Base-by-base conservation (phyloP, 352 stramenopile species). In the Pythium monospermum region DNA sequence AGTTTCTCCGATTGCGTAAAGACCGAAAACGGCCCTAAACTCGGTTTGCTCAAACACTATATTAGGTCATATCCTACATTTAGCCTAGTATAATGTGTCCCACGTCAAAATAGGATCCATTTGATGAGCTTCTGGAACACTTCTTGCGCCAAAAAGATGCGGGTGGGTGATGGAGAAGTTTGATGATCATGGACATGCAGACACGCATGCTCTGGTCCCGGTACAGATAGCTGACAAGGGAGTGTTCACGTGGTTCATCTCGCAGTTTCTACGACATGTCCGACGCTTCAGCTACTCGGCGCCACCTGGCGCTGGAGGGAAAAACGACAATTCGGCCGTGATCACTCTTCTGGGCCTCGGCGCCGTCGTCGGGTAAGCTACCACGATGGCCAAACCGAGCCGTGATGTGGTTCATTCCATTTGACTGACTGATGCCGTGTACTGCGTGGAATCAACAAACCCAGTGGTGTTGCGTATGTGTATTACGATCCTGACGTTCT, bases 401-500 rank as follows among this genome's bases (percentile, higher is more conserved):
- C n/a, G n/a, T n/a, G n/a, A n/a, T n/a, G n/a, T n/a, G n/a, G n/a
- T n/a, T n/a, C n/a, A n/a, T n/a, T n/a, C n/a, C n/a, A n/a, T n/a
- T n/a, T n/a, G n/a, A n/a, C n/a, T n/a, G n/a, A n/a, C n/a, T n/a
- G n/a, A n/a, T n/a, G n/a, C n/a, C n/a, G n/a, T n/a, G n/a, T n/a
- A n/a, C n/a, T 39, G 18, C 37, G 6, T 51, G 28, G 23, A 26
- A 33, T 30, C 12, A 19, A 25, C 43, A 13, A 39, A 18, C 36
- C n/a, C 33, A 91, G 83, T 53, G 76, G 71, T 18, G 60, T 90
- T 41, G 74, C 70, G 25, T 94, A 94, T 51, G 78, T 91, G 45
- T 94, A 94, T 61, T 87, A 87, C 41, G 83, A 94, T 50, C 83
- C 83, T 21, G 83, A 94, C 42, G 81, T 94, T 30, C 57, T 94